These are phyloP conservation scores for Drosera spatulata DNA, from an alignment of 179 eudicot species.

Conservation along the genomic window DNA sequence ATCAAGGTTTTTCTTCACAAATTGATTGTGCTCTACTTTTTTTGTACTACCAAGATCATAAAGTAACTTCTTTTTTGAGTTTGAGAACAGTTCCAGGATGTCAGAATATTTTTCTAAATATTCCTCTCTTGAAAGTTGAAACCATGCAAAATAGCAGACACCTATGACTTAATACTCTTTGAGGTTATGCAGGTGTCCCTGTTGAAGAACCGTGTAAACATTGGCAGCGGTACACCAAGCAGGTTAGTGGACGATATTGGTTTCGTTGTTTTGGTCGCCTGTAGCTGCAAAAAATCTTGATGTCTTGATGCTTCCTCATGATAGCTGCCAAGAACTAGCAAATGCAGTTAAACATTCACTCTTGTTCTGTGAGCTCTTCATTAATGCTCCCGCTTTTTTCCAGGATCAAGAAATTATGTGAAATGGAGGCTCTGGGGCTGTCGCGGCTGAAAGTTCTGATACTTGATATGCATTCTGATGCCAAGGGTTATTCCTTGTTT, in stretches of 20 bases:
- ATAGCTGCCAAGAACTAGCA: not conserved
- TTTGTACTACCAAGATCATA: too few species aligned
- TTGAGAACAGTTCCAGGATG: too few species aligned
- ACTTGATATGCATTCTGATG: slow-evolving; percentile 82
- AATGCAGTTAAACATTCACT: not conserved
- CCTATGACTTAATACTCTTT: not conserved
- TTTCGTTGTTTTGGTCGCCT: not conserved
- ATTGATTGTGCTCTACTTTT: too few species aligned
- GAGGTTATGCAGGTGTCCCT: slow-evolving; percentile 38
- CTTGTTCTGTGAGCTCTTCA: not conserved
- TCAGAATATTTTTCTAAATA: too few species aligned
- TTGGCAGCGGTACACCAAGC: slow-evolving; percentile 90
- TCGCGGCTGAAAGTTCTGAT: slow-evolving; percentile 58
- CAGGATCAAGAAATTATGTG: slow-evolving; percentile 88
- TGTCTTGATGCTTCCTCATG: too few species aligned
- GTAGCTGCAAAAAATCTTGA: too few species aligned
- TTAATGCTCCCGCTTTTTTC: not conserved
- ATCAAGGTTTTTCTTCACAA: too few species aligned
- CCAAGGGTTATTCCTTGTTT: slow-evolving; percentile 78
- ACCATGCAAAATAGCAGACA: too few species aligned
- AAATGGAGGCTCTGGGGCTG: slow-evolving; percentile 71
- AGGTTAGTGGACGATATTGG: slow-evolving; percentile 29
- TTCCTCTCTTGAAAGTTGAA: too few species aligned
- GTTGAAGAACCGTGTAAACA: slow-evolving; percentile 68
- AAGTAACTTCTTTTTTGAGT: too few species aligned